phyloP scores from a whole-genome alignment of 208 protist species.

The Leishmania tarentolae region DNA sequence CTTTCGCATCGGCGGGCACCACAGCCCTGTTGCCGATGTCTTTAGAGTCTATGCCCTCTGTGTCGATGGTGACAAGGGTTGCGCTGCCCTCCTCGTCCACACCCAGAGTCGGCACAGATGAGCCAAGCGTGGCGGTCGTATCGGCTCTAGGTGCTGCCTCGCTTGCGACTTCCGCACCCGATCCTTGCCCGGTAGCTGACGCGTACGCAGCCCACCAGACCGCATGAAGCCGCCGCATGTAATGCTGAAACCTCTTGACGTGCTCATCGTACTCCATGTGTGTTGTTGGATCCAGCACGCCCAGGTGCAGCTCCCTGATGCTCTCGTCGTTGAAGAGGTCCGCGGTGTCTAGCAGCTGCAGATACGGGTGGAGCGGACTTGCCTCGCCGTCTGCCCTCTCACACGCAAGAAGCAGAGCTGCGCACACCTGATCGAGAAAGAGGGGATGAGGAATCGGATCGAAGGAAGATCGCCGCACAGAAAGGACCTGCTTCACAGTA shows the following conservation, averaged over 20 bases:
- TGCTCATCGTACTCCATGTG: conserved; percentile 73
- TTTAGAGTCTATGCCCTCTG: background rate
- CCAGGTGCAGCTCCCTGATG: conserved; percentile 56
- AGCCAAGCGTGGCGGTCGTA: background rate
- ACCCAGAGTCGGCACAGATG: background rate
- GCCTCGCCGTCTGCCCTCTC: conserved; percentile 43
- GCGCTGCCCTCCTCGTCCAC: background rate
- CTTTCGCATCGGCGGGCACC: background rate
- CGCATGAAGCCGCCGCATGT: conserved; percentile 50
- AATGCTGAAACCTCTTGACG: conserved; percentile 49
- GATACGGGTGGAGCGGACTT: conserved; percentile 55
- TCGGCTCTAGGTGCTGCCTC: background rate
- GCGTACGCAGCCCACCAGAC: conserved; percentile 49
- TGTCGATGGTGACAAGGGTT: background rate
- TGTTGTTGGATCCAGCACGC: conserved; percentile 57
- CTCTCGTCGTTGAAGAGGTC: conserved; percentile 61
- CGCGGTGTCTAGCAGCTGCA: conserved; percentile 32
- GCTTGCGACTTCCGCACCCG: background rate
- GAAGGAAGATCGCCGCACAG: conserved; percentile 40
- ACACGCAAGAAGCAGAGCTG: conserved; percentile 58
- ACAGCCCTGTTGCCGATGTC: background rate
- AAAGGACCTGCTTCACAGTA: conserved; percentile 34
- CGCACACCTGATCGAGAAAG: conserved; percentile 73
- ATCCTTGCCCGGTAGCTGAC: background rate
- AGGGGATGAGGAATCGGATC: conserved; percentile 60